These are phyloP conservation scores for Massarina eburnea DNA, from an alignment of 2,329 filamentous ascomycete genomes.

Conservation along the genomic window DNA sequence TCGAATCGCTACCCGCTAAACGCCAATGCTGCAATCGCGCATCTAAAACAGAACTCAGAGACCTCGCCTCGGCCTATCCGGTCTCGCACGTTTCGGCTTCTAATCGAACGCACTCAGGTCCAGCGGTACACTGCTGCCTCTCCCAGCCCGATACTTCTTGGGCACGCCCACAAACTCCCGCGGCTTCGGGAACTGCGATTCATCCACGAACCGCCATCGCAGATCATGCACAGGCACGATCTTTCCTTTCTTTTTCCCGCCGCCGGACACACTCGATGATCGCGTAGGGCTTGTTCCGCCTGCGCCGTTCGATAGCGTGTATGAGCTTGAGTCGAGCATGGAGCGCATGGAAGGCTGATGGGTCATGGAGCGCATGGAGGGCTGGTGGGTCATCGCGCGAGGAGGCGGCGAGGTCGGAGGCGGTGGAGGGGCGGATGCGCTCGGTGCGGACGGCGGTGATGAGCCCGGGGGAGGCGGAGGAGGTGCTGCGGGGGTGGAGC, in stretches of 20 bases:
- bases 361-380: slow-evolving; percentile 18
- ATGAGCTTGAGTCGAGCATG: slow-evolving; percentile 74
- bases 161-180: slow-evolving; percentile 73
- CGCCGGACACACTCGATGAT: slow-evolving; percentile 18
- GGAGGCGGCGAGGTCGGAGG: slow-evolving; percentile 26
- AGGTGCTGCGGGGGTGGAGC: slow-evolving; percentile 44
- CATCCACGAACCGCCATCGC: slow-evolving; percentile 85
- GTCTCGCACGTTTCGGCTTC: slow-evolving; percentile 1
- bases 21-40: slow-evolving; percentile 1
- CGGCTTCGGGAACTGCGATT: slow-evolving; percentile 80
- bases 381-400: slow-evolving; percentile 42
- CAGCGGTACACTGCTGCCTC: slow-evolving; percentile 90
- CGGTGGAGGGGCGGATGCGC: slow-evolving; percentile 45
- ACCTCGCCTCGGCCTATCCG: neutral
- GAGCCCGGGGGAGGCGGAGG: slow-evolving; percentile 52
- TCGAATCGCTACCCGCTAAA: neutral
- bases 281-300: slow-evolving; percentile 24
- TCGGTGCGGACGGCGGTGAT: slow-evolving; percentile 40
- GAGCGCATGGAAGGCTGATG: slow-evolving; percentile 57
- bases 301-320: slow-evolving; percentile 59
- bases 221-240: slow-evolving; percentile 69
- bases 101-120: slow-evolving; percentile 67
- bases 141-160: slow-evolving; percentile 83
- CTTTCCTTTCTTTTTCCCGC: slow-evolving; percentile 26
- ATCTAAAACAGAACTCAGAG: neutral